Base-by-base conservation (phyloP, 2,329 filamentous ascomycete genomes). In the Colletotrichum godetiae region DNA sequence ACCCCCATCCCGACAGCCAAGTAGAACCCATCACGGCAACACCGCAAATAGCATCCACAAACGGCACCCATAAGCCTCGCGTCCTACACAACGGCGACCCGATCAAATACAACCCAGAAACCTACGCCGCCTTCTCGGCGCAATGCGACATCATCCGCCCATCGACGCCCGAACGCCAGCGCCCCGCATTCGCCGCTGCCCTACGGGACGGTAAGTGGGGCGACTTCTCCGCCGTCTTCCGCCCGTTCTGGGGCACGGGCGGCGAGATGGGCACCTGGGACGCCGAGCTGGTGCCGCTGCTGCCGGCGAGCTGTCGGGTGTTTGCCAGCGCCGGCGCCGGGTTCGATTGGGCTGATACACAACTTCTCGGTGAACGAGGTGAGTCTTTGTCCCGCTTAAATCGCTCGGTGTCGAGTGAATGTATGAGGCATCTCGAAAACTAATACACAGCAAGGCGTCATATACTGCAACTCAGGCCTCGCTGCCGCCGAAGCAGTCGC, bases 51-150 rank as follows among this genome's bases (percentile, higher is more conserved):
- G 68, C 73, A 22, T 58, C 57, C 1, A 59, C 57, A 2, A 62
- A 78, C 0, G 55, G 76, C 3, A 75, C 76, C 6, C 72, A 65
- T 3, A 86, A 81, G 73, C 86, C 82, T 57, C 88, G 92, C 75
- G 92, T 97, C 73, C 89, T 97, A 76, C 92, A 92, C 84, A 91
- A 95, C 81, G 94, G 94, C 75, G 94, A 95, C 78, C 83, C 86
- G 10, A 80, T 88, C 71, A 84, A 83, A 75, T 88, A 88, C 80
- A 88, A 89, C 75, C 84, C 81, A 0, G 79, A 82, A 1, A 87
- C 85, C 0, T 88, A 87, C 76, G 80, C 80, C 37, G 80, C 81
- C 74, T 85, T 89, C 76, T 78, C 81, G 33, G 59, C 79, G 0
- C 80, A 78, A 22, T 90, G 86, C 76, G 84, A 88, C 15, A 81